Evolutionary conservation across 208 protist species (phyloP), one percentile per base, ranked within the genome.

Genomic region (Porcisia deanei): DNA sequence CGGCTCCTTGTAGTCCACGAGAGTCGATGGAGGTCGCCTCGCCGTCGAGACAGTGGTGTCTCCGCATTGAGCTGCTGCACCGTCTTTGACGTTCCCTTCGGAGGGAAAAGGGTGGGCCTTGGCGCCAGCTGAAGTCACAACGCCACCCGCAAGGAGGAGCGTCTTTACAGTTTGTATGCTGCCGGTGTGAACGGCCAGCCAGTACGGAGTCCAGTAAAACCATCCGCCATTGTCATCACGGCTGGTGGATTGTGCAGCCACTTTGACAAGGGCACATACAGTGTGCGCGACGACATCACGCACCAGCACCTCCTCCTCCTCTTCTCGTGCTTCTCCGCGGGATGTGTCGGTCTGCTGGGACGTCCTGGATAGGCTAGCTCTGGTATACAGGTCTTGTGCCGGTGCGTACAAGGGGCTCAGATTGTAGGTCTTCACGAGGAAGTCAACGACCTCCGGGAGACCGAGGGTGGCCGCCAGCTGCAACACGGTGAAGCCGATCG

Each of bases 1-100:
- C 25, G 86, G 81, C 82, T 96, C 91, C 71, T 88, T 89, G 71
- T 86, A 84, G 58, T 94, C 89, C 41, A 92, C 86, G 10, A 86
- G 22, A 30, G 37, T 7, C 16, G 69, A 37, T 37, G 66, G 8
- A 1, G 58, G 39, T 34, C 61, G 2, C 2, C 6, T 39, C 22
- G 34, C 45, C 41, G 2, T 59, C 57, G 45, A 60, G 47, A 14
- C 34, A 2, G 70, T 64, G 37, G 34, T 41, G 3, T 8, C n/a
- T 54, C 25, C 47, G 16, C 64, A 6, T 3, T 12, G 20, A 22
- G 18, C 43, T 10, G 64, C 22, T 30, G 8, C 22, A 41, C 54
- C 8, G 59, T 53, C 47, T 34, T 65, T 43, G 20, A 41, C n/a
- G 37, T 9, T 10, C 30, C 3, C 16, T 45, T 37, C 68, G 3